These are phyloP conservation scores for Trichoderma endophyticum DNA, from an alignment of 2,329 filamentous ascomycete genomes.

Conservation along the genomic window DNA sequence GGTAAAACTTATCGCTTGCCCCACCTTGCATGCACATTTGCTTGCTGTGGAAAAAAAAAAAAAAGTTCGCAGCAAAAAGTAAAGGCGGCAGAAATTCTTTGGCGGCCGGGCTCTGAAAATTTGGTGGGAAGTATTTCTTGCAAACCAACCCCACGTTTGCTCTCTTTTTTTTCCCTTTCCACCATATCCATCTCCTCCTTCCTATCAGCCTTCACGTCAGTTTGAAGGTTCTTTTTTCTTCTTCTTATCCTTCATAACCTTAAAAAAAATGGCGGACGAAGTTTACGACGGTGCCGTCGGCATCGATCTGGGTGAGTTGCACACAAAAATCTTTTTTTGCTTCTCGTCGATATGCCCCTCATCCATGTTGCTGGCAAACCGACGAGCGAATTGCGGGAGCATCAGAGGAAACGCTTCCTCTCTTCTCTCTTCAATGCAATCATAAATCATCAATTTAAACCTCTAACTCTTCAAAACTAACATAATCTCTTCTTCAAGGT, in stretches of 20 bases:
- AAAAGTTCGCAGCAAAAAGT: conserved; percentile 29
- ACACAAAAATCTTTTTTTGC: neutral
- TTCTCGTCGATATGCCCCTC: conserved; percentile 16
- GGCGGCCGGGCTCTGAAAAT: conserved; percentile 5
- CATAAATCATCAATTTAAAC: neutral
- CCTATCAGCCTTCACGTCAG: conserved; percentile 25
- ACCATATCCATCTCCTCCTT: conserved; percentile 24
- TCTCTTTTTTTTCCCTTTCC: conserved; percentile 24
- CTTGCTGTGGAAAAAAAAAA: conserved; percentile 28
- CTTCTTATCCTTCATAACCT: neutral
- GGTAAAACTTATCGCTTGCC: conserved; percentile 15
- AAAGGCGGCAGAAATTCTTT: conserved; percentile 25
- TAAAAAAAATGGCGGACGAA: conserved; percentile 83
- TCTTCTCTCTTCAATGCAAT: neutral
- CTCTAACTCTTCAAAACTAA: conserved; percentile 2
- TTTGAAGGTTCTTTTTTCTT: conserved; percentile 20
- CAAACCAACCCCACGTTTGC: conserved; percentile 35
- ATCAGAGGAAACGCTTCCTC: neutral
- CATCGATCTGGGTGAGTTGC: conserved; percentile 91
- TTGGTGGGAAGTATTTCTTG: conserved; percentile 37
- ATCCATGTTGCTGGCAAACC: neutral
- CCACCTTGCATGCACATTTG: conserved; percentile 18
- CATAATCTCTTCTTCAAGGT: conserved; percentile 51
- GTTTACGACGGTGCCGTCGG: conserved; percentile 99
- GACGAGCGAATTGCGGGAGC: neutral